Base-by-base conservation (phyloP, 176 grass and related monocot species). In the Typha latifolia region DNA sequence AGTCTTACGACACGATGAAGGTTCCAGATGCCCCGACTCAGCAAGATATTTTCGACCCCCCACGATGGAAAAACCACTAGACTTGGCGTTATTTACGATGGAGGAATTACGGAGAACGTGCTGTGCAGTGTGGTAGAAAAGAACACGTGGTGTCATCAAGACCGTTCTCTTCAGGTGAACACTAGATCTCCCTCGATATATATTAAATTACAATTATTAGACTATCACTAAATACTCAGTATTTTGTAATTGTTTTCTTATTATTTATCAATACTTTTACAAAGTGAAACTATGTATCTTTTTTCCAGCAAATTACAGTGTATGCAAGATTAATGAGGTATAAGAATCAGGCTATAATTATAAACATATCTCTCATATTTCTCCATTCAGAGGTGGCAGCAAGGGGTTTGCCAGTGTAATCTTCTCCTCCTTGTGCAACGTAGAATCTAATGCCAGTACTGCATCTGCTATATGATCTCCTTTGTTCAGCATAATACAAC, bases 31-130 rank as follows among this genome's bases (percentile, higher is more conserved):
- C 71, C 75, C 62, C 48, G 5, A 43, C 73, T 62, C 29, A 37
- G 76, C 66, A 6, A 94, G 90, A 94, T 94, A 94, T 94, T 94
- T 85, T 91, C 70, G 12, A 53, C 14, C 3, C 3, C 23, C 0
- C 12, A 6, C 23, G 22, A 34, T 23, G 14, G 0, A 1, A 23
- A 49, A 49, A 76, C 74, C 89, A 82, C 56, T 62, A 43, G 3
- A 2, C 12, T 62, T 2, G 1, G 4, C 0, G 0, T 0, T 81
- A 87, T 84, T 90, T 85, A 85, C 89, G 53, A 61, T 12, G 62
- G 26, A 84, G 75, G 72, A 27, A 82, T 10, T 43, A 43, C 2
- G 0, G 9, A 21, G n/a, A 59, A 2, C 20, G 7, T 21, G 53
- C 53, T 12, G n/a, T 21, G 16, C 53, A 59, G n/a, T 14, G 53